Evolutionary conservation across 768 basidiomycete species (phyloP), one percentile per base, ranked within the genome.

Genomic region (Filobasidium floriforme): DNA sequence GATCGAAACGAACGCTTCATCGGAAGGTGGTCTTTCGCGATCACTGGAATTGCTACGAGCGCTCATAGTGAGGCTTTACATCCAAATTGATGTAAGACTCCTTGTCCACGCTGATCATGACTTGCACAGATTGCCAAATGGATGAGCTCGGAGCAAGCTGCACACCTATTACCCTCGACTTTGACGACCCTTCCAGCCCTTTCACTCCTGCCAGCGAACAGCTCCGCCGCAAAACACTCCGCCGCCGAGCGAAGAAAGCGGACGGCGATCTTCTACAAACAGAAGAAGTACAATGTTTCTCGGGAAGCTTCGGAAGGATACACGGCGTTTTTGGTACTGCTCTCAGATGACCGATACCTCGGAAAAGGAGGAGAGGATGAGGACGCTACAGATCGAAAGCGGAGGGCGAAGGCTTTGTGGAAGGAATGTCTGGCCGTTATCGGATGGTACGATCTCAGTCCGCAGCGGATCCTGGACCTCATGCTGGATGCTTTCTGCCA

Each of bases 291-390:
- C 82, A 99, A 98, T 75, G 84, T 99, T 44, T 84, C 97, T 18
- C 88, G 96, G 43, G 96, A 99, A 80, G 90, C 96, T 73, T 92
- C 92, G 0, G 94, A 98, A 81, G 96, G 96, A 9, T 99, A 92
- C 80, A 90, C 90, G 76, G 92, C 93, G 78, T 85, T 98, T 40
- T 85, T 88, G 29, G 85, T 88, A 11, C 90, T 98, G 73, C 81
- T 99, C 44, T 87, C 63, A 83, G 86, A 71, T 83, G 85, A 64
- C 84, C 68, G 73, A 1, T 60, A 73, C 10, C 61, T 67, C 0
- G 62, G 71, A 15, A 57, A 66, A 7, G 40, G 67, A 0, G 44
- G 59, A 9, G 70, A 62, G 41, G 71, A 67, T 12, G 52, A 44
- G 14, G 61, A 66, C 22, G 19, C 28, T 10, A 15, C 22, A 12